These are phyloP conservation scores for Floccularia luteovirens DNA, from an alignment of 768 basidiomycete species.

Conservation along the genomic window DNA sequence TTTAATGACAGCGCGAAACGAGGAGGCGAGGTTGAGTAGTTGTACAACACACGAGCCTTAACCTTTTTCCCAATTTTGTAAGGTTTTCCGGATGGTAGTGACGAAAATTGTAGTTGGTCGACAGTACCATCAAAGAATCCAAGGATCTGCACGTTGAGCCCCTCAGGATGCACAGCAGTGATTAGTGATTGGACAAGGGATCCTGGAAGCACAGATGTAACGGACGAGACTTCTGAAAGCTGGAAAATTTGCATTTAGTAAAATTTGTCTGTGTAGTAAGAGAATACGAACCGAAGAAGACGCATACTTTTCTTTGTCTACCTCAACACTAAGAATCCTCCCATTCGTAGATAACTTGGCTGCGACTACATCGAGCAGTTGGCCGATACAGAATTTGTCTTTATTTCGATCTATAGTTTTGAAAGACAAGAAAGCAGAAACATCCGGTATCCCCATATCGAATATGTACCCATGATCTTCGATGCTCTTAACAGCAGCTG, in stretches of 20 bases:
- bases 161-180: slow-evolving; percentile 64
- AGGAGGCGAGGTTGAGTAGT: slow-evolving; percentile 67
- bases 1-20: slow-evolving; percentile 77
- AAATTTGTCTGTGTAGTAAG: slow-evolving; percentile 1
- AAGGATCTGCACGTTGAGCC: slow-evolving; percentile 82
- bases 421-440: slow-evolving; percentile 82
- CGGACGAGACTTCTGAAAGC: slow-evolving; percentile 73
- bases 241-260: slow-evolving; percentile 17
- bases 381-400: slow-evolving; percentile 48
- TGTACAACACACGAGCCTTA: slow-evolving; percentile 79
- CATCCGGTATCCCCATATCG: slow-evolving; percentile 71
- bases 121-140: slow-evolving; percentile 91
- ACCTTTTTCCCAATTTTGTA: slow-evolving; percentile 69
- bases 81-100: slow-evolving; percentile 29
- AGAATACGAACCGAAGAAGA: slow-evolving; percentile 42
- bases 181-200: slow-evolving; percentile 75
- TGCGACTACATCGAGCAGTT: slow-evolving; percentile 61
- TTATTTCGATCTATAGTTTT: slow-evolving; percentile 45
- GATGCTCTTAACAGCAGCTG: slow-evolving; percentile 70
- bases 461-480: slow-evolving; percentile 96
- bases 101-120: slow-evolving; percentile 68
- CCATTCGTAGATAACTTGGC: slow-evolving; percentile 66
- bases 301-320: slow-evolving; percentile 40
- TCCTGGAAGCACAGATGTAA: slow-evolving; percentile 82
- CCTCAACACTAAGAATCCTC: slow-evolving; percentile 65